These are phyloP conservation scores for Epichloe scottii DNA, from an alignment of 2,329 filamentous ascomycete species.

Conservation along the genomic window DNA sequence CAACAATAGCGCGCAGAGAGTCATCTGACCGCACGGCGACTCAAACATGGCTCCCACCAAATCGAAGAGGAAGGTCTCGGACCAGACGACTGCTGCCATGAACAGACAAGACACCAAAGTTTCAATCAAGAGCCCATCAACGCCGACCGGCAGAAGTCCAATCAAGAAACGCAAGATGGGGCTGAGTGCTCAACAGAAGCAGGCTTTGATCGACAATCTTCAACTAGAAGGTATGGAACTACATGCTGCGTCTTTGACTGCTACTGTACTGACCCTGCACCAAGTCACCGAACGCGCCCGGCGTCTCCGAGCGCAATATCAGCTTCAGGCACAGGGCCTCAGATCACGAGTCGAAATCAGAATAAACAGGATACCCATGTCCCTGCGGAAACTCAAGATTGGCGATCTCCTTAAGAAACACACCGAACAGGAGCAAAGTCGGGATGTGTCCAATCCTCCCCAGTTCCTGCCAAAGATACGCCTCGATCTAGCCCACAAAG, in stretches of 20 bases:
- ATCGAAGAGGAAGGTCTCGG: slow-evolving; percentile 21
- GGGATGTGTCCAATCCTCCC: slow-evolving; percentile 27
- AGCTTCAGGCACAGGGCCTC: slow-evolving; percentile 74
- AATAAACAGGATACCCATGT: slow-evolving; percentile 78
- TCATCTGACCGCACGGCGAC: slow-evolving; percentile 8
- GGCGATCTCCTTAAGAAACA: slow-evolving; percentile 55
- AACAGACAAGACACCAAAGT: slow-evolving; percentile 12
- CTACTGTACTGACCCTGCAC: slow-evolving; percentile 2
- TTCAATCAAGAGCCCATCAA: slow-evolving; percentile 21
- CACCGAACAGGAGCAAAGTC: slow-evolving; percentile 31
- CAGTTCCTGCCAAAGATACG: slow-evolving; percentile 38
- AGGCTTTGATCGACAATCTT: slow-evolving; percentile 77
- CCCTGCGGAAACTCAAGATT: slow-evolving; percentile 69
- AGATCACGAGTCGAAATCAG: slow-evolving; percentile 81
- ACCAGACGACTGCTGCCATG: slow-evolving; percentile 9
- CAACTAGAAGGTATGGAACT: slow-evolving; percentile 64
- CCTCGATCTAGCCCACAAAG: slow-evolving; percentile 25
- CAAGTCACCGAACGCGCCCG: slow-evolving; percentile 77
- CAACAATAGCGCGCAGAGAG: not conserved
- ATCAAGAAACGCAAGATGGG: slow-evolving; percentile 48
- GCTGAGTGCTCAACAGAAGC: slow-evolving; percentile 63
- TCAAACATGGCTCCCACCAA: slow-evolving; percentile 34
- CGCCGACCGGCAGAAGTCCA: slow-evolving; percentile 40
- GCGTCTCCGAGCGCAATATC: slow-evolving; percentile 79
- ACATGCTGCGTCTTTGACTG: not conserved